phyloP scores from a whole-genome alignment of 2,329 filamentous ascomycete species.

The Phialophora chinensis region DNA sequence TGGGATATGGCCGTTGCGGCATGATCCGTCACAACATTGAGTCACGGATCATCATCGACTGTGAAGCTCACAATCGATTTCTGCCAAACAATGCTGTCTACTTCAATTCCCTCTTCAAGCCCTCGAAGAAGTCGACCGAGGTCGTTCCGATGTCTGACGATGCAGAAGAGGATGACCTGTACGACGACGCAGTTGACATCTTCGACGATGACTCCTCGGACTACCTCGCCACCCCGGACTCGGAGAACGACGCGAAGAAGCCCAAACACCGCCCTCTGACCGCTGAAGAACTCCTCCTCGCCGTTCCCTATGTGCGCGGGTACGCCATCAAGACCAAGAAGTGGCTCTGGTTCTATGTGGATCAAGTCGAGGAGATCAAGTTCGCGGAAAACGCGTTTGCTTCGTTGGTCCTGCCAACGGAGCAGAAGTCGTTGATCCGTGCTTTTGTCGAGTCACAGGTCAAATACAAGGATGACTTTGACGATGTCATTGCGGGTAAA shows the following conservation, averaged over 20 bases:
- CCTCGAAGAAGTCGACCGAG: not conserved
- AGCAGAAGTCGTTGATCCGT: slow-evolving; percentile 56
- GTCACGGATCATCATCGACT: slow-evolving; percentile 60
- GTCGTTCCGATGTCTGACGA: slow-evolving; percentile 18
- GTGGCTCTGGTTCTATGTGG: slow-evolving; percentile 51
- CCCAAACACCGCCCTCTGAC: slow-evolving; percentile 36
- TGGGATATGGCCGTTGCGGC: slow-evolving; percentile 41
- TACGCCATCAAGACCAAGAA: slow-evolving; percentile 55
- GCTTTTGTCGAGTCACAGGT: slow-evolving; percentile 54
- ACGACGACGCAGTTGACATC: slow-evolving; percentile 33
- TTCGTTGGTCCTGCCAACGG: slow-evolving; percentile 54
- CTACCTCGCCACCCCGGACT: slow-evolving; percentile 15
- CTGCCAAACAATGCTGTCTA: slow-evolving; percentile 49
- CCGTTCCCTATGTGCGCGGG: slow-evolving; percentile 53
- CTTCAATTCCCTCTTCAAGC: slow-evolving; percentile 25
- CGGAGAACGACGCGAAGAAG: slow-evolving; percentile 31
- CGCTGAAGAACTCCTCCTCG: slow-evolving; percentile 49
- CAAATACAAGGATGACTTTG: slow-evolving; percentile 49
- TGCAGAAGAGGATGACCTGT: slow-evolving; percentile 35
- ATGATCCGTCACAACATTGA: slow-evolving; percentile 47
- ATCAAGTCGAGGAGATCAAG: slow-evolving; percentile 49
- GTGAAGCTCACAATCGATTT: slow-evolving; percentile 56
- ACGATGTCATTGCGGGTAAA: slow-evolving; percentile 60
- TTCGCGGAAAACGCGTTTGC: slow-evolving; percentile 56
- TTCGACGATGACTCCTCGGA: slow-evolving; percentile 25